These are phyloP conservation scores for Pterocarpus santalinus DNA, from an alignment of 306 rosid species.

Conservation along the genomic window DNA sequence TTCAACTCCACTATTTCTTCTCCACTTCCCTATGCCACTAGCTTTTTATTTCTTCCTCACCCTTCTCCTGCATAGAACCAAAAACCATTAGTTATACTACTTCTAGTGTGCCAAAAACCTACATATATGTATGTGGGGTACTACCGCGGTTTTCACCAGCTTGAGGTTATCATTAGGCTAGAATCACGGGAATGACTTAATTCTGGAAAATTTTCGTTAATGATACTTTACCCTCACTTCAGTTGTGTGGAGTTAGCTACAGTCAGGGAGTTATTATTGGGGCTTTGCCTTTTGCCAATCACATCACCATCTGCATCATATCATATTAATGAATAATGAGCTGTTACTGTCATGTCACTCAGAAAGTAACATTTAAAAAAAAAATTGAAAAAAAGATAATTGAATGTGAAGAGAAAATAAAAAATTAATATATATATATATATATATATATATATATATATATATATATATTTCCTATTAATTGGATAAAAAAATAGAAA, in stretches of 20 bases:
- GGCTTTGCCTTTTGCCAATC: constrained; percentile 62
- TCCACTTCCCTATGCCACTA: neutral
- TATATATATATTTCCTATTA: no score
- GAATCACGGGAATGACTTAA: constrained; percentile 32
- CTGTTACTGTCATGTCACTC: constrained; percentile 77
- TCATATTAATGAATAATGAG: constrained; percentile 77
- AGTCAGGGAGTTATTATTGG: constrained; percentile 62
- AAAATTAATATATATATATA: no score
- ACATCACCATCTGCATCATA: constrained; percentile 68
- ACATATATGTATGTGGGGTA: no score
- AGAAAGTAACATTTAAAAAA: constrained; percentile 3
- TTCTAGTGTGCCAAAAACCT: no score
- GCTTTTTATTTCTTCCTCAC: no score
- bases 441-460: no score
- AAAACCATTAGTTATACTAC: neutral
- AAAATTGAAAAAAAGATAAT: neutral
- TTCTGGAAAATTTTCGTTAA: neutral
- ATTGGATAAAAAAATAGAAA: no score
- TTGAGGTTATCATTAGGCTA: constrained; percentile 35
- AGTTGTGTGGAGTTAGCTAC: constrained; percentile 1
- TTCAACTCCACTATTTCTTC: constrained; percentile 34
- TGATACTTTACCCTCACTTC: neutral
- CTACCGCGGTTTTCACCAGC: neutral
- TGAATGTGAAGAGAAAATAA: neutral
- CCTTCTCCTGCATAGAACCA: neutral